Percentiles rank a stretch among this genome's conserved stretches.
phyloP scores from a whole-genome alignment of 2,329 filamentous ascomycete genomes.

The Xylaria sp. region DNA sequence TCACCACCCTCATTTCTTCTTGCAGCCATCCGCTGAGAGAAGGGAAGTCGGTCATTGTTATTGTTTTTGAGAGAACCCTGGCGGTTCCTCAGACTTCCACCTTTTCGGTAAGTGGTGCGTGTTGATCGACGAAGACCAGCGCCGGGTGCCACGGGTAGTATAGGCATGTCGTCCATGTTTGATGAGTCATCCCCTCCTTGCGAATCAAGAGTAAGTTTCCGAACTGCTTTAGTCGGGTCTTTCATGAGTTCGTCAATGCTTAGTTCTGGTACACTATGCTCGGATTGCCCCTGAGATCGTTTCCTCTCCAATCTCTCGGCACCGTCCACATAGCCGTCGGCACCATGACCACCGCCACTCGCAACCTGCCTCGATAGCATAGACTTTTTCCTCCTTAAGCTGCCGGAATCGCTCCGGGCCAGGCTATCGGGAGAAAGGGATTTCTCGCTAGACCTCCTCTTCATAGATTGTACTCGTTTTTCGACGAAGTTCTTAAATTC shows the following conservation, averaged over 20 bases:
- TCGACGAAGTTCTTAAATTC: conserved; percentile 98
- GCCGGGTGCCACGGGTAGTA: conserved; percentile 81
- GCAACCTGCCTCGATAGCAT: conserved; percentile 95
- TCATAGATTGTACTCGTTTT: conserved; percentile 89
- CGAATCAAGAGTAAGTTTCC: conserved; percentile 72
- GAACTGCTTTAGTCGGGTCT: conserved; percentile 77
- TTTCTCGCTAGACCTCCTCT: conserved; percentile 81
- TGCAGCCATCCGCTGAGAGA: conserved; percentile 76
- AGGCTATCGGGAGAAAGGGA: conserved; percentile 68
- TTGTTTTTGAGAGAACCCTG: conserved; percentile 82
- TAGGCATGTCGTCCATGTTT: conserved; percentile 79
- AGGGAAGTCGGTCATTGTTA: conserved; percentile 78
- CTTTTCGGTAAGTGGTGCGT: conserved; percentile 86
- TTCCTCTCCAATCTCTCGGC: conserved; percentile 82
- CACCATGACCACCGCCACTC: conserved; percentile 67
- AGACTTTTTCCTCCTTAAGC: conserved; percentile 87
- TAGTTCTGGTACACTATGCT: conserved; percentile 68
- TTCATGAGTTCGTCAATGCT: conserved; percentile 84
- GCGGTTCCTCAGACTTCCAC: conserved; percentile 88
- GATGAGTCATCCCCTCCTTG: conserved; percentile 56
- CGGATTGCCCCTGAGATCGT: conserved; percentile 65
- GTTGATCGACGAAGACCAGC: conserved; percentile 89
- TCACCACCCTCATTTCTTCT: conserved; percentile 69
- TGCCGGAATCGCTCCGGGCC: conserved; percentile 66
- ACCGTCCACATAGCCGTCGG: conserved; percentile 80